Conservation (phyloP, 345 rosid species). For the Rhodamnia rubescens region DNA sequence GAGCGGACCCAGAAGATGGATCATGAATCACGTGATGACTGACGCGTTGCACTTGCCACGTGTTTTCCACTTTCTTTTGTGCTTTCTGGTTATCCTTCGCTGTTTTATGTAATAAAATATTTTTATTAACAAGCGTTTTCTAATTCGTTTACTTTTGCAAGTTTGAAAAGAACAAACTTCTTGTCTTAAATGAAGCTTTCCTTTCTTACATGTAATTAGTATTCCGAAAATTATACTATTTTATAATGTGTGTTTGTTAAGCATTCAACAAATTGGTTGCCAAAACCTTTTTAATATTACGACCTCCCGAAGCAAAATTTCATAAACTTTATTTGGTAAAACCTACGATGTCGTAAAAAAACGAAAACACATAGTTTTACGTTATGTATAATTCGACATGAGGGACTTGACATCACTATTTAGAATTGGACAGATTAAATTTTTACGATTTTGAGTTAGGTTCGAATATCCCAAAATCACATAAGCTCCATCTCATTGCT, state of each 20-base stretch:
- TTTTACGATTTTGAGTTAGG: background rate
- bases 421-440: background rate
- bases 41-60: background rate
- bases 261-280: background rate
- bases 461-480: background rate
- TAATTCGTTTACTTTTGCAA: background rate
- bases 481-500: background rate
- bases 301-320: background rate
- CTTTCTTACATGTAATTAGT: background rate
- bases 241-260: background rate
- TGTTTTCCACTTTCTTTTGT: background rate
- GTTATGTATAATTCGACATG: background rate
- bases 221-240: background rate
- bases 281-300: background rate
- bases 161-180: too few relatives aligned
- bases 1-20: background rate
- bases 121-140: background rate
- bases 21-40: background rate
- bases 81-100: background rate
- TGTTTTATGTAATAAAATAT: background rate
- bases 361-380: background rate
- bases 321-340: background rate
- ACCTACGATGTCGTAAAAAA: background rate
- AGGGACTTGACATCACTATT: background rate
- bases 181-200: too few relatives aligned